Percentiles rank a stretch among this genome's conserved stretches.
These are phyloP conservation scores for Aspergillus alliaceus DNA, from an alignment of 2,329 filamentous ascomycete species.

Conservation along the genomic window DNA sequence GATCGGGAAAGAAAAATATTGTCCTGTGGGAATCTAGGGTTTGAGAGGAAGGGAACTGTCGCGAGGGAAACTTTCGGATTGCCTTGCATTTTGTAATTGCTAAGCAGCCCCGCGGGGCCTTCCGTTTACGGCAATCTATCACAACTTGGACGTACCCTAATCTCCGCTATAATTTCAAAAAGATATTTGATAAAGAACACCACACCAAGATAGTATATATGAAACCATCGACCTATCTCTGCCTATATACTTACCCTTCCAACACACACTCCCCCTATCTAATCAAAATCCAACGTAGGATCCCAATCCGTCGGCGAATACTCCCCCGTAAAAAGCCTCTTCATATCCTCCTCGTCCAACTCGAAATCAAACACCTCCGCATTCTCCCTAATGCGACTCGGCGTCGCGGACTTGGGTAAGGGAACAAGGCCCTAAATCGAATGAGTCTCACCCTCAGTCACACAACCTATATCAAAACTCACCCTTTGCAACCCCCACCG, in stretches of 20 bases:
- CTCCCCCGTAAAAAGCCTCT: conserved; percentile 53
- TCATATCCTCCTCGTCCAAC: conserved; percentile 58
- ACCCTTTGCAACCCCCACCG: conserved; percentile 79
- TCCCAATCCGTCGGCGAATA: conserved; percentile 63
- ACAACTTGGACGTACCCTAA: too few species aligned
- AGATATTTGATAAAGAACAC: too few species aligned
- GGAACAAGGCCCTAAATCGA: conserved; percentile 63
- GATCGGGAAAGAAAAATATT: not conserved
- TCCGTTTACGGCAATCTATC: not conserved
- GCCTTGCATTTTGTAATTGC: conserved; percentile 17
- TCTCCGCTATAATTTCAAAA: too few species aligned
- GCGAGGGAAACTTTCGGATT: not conserved
- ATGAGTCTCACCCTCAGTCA: too few species aligned
- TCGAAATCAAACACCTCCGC: conserved; percentile 62
- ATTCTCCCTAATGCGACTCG: conserved; percentile 61
- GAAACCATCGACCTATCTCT: too few species aligned
- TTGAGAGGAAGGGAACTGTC: not conserved
- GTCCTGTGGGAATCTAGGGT: not conserved
- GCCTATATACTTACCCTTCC: too few species aligned
- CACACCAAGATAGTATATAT: too few species aligned
- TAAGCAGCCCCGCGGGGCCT: conserved; percentile 30
- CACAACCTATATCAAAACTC: conserved; percentile 48
- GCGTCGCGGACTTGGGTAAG: conserved; percentile 63
- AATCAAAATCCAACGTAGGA: conserved; percentile 43
- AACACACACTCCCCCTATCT: too few species aligned